Base-by-base conservation (phyloP, 192 early-diverging fungal genomes). In the Paraglomus occultum region DNA sequence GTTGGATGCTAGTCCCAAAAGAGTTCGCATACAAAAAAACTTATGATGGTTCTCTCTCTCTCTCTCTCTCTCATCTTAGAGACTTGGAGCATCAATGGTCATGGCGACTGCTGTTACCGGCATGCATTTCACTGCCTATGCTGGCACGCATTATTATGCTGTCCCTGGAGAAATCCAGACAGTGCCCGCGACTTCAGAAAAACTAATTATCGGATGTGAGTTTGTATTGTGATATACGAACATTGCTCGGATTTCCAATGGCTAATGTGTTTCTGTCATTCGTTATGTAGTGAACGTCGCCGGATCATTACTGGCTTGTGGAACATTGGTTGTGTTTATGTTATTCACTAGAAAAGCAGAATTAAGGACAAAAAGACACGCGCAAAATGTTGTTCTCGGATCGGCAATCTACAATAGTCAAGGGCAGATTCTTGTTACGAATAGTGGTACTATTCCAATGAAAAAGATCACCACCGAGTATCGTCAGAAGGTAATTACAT, bases 91-190 rank as follows among this genome's bases (percentile, higher is more conserved):
- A 63, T 76, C 83, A 4, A 67, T 83, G 69, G 47, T 83, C 11
- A 74, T 84, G 74, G 78, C 65, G 0, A 6, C 74, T 7, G 81
- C 81, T 47, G 71, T 83, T 3, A 80, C 71, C 73, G 79, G 73
- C 5, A 75, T 77, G 73, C 79, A 80, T 62, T 80, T 71, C 22
- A 74, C 64, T 11, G 73, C 73, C n/a, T 64, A 72, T 43, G 71
- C 55, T 3, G 79, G 79, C 0, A 80, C 79, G 14, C 40, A 50
- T 17, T 80, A 77, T 71, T 73, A 65, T 18, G 46, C 23, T 51
- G 40, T n/a, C n/a, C 11, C 8, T 18, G 64, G 20, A 42, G 31
- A 31, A 31, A 31, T 42, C 0, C 14, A 8, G 8, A 23, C 11
- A 11, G 15, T 18, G 10, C 1, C 5, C 40, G 6, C 4, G 6